Conservation (phyloP, 257 asterid species). For the Leptodermis oblonga region DNA sequence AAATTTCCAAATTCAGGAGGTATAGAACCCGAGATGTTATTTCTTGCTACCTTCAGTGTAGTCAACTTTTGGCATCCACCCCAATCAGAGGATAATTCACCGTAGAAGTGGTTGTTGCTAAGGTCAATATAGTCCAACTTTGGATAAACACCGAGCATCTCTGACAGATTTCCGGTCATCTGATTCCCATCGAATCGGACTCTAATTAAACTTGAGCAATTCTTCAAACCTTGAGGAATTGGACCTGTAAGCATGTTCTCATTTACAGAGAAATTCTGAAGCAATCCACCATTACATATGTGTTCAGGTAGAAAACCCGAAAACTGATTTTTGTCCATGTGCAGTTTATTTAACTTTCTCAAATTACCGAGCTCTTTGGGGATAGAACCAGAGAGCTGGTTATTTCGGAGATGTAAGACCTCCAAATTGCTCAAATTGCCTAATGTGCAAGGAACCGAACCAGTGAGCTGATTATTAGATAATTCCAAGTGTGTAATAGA, state of each 20-base stretch:
- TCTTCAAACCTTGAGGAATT: slow-evolving; percentile 29
- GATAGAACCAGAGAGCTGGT: slow-evolving; percentile 20
- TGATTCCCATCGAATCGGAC: slow-evolving; percentile 25
- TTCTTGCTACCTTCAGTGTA: too few relatives aligned
- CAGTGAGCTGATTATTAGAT: slow-evolving; percentile 2
- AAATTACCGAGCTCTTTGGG: slow-evolving; percentile 19
- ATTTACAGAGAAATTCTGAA: slow-evolving; percentile 17
- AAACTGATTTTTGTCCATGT: slow-evolving; percentile 20
- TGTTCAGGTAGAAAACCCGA: slow-evolving; percentile 30
- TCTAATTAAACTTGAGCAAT: slow-evolving; percentile 27
- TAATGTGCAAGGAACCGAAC: slow-evolving; percentile 13
- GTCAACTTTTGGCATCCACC: slow-evolving; percentile 15
- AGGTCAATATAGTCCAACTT: slow-evolving; percentile 28
- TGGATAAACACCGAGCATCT: too few relatives aligned
- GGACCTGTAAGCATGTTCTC: slow-evolving; percentile 22
- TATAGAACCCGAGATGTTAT: too few relatives aligned
- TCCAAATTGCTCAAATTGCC: slow-evolving; percentile 14
- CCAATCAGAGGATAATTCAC: slow-evolving; percentile 33
- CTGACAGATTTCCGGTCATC: slow-evolving; percentile 32
- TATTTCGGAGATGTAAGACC: not conserved
- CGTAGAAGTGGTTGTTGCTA: slow-evolving; percentile 31
- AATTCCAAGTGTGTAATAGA: not conserved
- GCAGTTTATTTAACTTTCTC: slow-evolving; percentile 1
- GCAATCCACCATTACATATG: slow-evolving; percentile 27
- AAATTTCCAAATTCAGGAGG: too few relatives aligned